Evolutionary conservation across 768 basidiomycete genomes (phyloP).

Genomic region (Kockovaella imperatae): DNA sequence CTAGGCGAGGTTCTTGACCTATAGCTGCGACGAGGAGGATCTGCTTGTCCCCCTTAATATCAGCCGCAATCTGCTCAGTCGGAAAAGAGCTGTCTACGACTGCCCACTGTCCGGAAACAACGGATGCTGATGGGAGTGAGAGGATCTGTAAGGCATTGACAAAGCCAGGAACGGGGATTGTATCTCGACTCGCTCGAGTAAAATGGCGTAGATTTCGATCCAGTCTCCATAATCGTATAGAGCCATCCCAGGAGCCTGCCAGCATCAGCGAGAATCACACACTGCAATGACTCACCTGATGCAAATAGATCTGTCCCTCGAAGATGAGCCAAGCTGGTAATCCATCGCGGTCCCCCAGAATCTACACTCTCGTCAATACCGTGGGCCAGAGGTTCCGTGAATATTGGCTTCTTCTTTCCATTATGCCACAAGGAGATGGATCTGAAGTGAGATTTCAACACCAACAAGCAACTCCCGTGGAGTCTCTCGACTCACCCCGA

Average conservation of each 20-base stretch:
- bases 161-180: slow-evolving; percentile 63
- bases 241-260: slow-evolving; percentile 93
- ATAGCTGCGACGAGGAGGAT: slow-evolving; percentile 65
- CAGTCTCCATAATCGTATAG: slow-evolving; percentile 83
- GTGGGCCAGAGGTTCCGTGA: slow-evolving; percentile 76
- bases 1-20: slow-evolving; percentile 80
- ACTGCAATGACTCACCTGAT: slow-evolving; percentile 57
- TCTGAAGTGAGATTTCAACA: slow-evolving; percentile 46
- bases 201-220: slow-evolving; percentile 73
- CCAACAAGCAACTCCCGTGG: not conserved
- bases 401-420: slow-evolving; percentile 89
- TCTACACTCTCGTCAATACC: slow-evolving; percentile 58
- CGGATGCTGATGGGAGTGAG: slow-evolving; percentile 51
- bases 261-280: not conserved
- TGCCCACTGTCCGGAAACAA: slow-evolving; percentile 32
- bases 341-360: slow-evolving; percentile 72
- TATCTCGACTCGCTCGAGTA: slow-evolving; percentile 49
- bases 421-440: slow-evolving; percentile 90
- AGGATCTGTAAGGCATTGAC: slow-evolving; percentile 85
- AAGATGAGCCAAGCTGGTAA: slow-evolving; percentile 72
- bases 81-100: not conserved
- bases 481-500: slow-evolving; percentile 63
- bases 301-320: slow-evolving; percentile 86
- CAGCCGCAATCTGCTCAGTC: slow-evolving; percentile 1
- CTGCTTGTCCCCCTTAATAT: slow-evolving; percentile 23